phyloP scores from a whole-genome alignment of 2,329 filamentous ascomycete species.

The Penicillium sp. region DNA sequence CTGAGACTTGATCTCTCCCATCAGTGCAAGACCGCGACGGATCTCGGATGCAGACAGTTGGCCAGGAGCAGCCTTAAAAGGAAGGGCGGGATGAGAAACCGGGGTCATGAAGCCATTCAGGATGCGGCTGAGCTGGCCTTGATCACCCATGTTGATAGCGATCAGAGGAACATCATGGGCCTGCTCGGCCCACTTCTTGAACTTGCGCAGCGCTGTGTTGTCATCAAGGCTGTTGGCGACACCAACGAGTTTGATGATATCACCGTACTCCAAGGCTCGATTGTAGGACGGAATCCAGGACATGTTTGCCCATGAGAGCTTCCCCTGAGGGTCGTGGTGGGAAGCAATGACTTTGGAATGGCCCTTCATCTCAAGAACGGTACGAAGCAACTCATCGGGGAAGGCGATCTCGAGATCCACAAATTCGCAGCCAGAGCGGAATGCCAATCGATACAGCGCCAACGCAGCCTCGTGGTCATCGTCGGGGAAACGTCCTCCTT shows the following conservation, averaged over 20 bases:
- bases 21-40: constrained; percentile 65
- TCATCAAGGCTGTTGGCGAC: constrained; percentile 69
- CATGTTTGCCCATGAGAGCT: constrained; percentile 83
- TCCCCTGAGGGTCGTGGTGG: constrained; percentile 78
- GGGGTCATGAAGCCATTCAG: constrained; percentile 91
- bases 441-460: constrained; percentile 68
- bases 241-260: constrained; percentile 91
- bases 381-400: constrained; percentile 66
- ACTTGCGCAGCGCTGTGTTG: constrained; percentile 77
- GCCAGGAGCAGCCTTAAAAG: constrained; percentile 87
- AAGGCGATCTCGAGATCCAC: constrained; percentile 88
- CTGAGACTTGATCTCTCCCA: constrained; percentile 70
- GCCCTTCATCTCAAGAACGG: constrained; percentile 62
- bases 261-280: constrained; percentile 78
- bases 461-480: constrained; percentile 63
- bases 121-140: constrained; percentile 83
- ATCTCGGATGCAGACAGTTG: constrained; percentile 90
- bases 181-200: constrained; percentile 68
- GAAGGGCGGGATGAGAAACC: constrained; percentile 81
- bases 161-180: constrained; percentile 80
- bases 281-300: constrained; percentile 91
- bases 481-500: constrained; percentile 86
- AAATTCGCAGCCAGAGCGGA: constrained; percentile 84
- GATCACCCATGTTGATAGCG: constrained; percentile 87
- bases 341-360: constrained; percentile 85